Evolutionary conservation across 805 yeast genomes (phyloP).

Genomic region (Ogataea wickerhamii): DNA sequence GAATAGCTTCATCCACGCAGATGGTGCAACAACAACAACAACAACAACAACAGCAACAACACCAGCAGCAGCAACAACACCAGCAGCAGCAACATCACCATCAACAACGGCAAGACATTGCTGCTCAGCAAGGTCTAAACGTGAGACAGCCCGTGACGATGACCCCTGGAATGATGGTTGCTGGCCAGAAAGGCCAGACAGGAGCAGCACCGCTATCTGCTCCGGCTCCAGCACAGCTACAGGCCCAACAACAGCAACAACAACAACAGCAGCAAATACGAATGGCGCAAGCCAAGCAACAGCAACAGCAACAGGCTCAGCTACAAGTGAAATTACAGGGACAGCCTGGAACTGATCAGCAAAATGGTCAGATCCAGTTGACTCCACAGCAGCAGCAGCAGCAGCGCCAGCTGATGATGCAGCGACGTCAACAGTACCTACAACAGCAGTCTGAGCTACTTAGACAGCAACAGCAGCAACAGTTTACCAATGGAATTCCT

Average conservation of each 20-base stretch:
- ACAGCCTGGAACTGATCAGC: conserved; percentile 14
- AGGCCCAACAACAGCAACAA: conserved; percentile 1
- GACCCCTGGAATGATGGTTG: neutral
- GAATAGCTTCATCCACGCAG: conserved; percentile 9
- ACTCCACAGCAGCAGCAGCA: conserved; percentile 22
- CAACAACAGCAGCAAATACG: conserved; percentile 20
- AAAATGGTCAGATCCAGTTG: conserved; percentile 20
- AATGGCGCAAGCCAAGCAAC: conserved; percentile 19
- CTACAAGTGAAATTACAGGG: conserved; percentile 16
- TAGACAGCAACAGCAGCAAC: conserved; percentile 21
- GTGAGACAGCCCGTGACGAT: neutral
- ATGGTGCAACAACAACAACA: conserved; percentile 2
- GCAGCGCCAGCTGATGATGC: conserved; percentile 22
- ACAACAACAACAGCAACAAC: conserved; percentile 3
- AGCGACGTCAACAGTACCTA: conserved; percentile 19
- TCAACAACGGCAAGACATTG: conserved; percentile 1
- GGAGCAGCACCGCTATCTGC: conserved; percentile 3
- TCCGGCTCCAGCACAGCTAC: conserved; percentile 4
- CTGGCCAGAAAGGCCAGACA: neutral
- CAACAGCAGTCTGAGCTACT: conserved; percentile 25
- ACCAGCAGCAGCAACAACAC: too few species aligned
- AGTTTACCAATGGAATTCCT: neutral
- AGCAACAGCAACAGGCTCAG: conserved; percentile 18
- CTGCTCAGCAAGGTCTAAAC: neutral
- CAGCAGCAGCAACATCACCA: too few species aligned